phyloP scores from a whole-genome alignment of 495 filamentous ascomycete genomes.

The Neurospora discreta region DNA sequence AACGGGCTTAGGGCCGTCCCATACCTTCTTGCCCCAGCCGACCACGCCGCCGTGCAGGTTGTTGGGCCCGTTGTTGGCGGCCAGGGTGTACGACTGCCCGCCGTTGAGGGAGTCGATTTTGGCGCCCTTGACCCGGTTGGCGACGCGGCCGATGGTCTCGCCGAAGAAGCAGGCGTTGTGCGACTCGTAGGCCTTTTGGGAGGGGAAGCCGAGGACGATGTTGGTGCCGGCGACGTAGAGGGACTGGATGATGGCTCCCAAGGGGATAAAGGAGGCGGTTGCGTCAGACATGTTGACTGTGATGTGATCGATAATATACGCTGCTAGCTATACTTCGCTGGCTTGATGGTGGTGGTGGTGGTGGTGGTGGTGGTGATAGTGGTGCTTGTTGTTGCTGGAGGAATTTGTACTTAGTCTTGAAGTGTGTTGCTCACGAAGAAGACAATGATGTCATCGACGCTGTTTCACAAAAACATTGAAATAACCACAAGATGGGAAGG shows the following conservation, averaged over 20 bases:
- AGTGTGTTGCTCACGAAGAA: neutral
- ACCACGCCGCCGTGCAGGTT: conserved; percentile 67
- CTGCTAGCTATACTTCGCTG: neutral
- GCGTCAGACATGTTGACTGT: conserved; percentile 29
- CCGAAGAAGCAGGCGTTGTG: conserved; percentile 76
- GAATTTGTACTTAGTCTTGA: neutral
- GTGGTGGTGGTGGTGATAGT: neutral
- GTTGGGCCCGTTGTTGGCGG: conserved; percentile 67
- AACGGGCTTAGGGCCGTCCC: conserved; percentile 61
- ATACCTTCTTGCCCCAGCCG: conserved; percentile 80
- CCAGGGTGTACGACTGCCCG: conserved; percentile 50
- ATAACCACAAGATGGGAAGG: neutral
- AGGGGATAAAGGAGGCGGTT: conserved; percentile 58
- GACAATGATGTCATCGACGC: neutral
- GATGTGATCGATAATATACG: neutral
- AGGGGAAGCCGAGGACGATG: conserved; percentile 79
- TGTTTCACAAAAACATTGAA: neutral
- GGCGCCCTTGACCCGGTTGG: conserved; percentile 73
- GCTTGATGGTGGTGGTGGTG: neutral
- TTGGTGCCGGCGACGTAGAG: conserved; percentile 65
- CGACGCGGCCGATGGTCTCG: conserved; percentile 85
- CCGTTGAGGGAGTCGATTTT: conserved; percentile 64
- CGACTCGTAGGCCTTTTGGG: conserved; percentile 55
- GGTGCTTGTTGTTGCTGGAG: neutral
- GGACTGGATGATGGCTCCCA: conserved; percentile 81